Evolutionary conservation across 257 asterid species (phyloP), one percentile per base, ranked within the genome.

Genomic region (Solanum chiquidenum): DNA sequence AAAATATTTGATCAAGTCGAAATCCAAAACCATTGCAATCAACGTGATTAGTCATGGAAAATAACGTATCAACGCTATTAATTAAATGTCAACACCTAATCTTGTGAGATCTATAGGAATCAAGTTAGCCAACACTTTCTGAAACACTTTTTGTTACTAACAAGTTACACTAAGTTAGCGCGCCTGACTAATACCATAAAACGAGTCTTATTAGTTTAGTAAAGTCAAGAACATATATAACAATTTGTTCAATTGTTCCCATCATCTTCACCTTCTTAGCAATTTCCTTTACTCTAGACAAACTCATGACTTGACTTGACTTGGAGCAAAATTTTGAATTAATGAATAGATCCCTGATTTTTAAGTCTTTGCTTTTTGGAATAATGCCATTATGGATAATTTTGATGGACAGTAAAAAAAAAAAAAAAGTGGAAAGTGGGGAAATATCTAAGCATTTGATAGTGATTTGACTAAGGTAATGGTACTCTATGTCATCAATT

Each of bases 331-430:
- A 29, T 29, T 55, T 40, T 42, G 82, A 37, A 68, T 2, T 4
- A 16, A 18, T 38, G 46, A 84, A 85, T 34, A 12, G 38, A 66
- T 85, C 55, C 60, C 80, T 37, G 64, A 46, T 80, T 80, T 80
- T 80, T 80, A 25, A 20, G 12, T 40, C 46, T 35, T 87, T 87
- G 33, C 27, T 20, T 76, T 87, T 77, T 21, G 40, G 4, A 58
- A 79, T n/a, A 87, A 83, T 87, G 84, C 33, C 34, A 14, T 31
- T 83, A 40, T 74, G 66, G 89, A 83, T 83, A 83, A 83, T 86
- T 79, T 83, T 71, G 64, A 4, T 83, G 87, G 87, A 62, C 33
- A 38, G 37, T 33, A 27, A 21, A 60, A 68, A 83, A 38, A 33
- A 83, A 29, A 42, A 29, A 31, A 6, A 85, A 2, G 9, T 6